These are phyloP conservation scores for Backusella parvicylindrica DNA, from an alignment of 192 early-diverging fungal genomes.

Conservation along the genomic window DNA sequence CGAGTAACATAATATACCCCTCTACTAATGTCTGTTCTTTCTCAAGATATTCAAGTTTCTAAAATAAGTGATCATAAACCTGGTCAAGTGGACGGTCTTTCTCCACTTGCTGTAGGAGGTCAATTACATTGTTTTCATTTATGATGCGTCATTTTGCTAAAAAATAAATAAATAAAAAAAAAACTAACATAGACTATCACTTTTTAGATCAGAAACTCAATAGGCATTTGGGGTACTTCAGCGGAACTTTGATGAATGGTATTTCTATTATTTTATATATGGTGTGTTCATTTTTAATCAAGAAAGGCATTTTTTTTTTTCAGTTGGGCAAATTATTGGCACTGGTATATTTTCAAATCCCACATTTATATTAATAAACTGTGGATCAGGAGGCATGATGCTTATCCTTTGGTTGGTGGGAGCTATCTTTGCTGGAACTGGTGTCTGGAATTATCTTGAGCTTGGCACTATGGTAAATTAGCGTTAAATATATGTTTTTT, in stretches of 20 bases:
- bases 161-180: too few relatives aligned
- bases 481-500: too few relatives aligned
- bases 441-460: slow-evolving; percentile 42
- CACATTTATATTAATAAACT: slow-evolving; percentile 28
- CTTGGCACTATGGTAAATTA: slow-evolving; percentile 47
- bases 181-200: too few relatives aligned
- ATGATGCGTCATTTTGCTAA: too few relatives aligned
- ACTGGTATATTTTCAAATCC: slow-evolving; percentile 45
- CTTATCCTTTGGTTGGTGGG: slow-evolving; percentile 42
- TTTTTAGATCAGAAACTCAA: background rate
- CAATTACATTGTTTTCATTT: background rate
- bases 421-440: slow-evolving; percentile 18
- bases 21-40: background rate
- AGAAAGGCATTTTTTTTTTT: background rate
- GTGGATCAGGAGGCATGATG: slow-evolving; percentile 40
- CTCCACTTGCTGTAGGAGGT: background rate
- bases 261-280: background rate
- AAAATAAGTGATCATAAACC: background rate
- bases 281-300: background rate
- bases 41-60: background rate
- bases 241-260: background rate
- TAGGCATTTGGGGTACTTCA: background rate
- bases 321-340: slow-evolving; percentile 37
- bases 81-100: background rate
- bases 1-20: background rate